Evolutionary conservation across 164 flowering plant genomes (phyloP).

Genomic region (Vitis vinifera): DNA sequence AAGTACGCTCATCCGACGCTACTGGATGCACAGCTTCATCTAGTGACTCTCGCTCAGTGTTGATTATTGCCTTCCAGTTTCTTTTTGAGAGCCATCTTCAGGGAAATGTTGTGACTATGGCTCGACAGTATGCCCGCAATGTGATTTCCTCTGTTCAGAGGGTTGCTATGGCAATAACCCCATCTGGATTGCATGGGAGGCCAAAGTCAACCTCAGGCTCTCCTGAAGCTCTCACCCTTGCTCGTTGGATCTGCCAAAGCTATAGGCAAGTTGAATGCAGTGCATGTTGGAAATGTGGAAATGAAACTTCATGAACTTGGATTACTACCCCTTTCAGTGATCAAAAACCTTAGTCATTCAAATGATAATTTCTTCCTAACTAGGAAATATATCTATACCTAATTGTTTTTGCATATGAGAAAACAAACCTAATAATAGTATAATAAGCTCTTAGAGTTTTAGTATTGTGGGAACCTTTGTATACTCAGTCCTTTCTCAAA

Average conservation of each 20-base stretch:
- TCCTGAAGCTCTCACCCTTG: constrained; percentile 85
- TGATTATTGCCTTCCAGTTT: constrained; percentile 96
- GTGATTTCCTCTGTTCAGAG: constrained; percentile 91
- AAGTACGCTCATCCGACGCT: constrained; percentile 58
- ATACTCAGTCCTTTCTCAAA: too few species aligned
- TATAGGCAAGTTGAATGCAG: constrained; percentile 56
- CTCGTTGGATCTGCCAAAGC: constrained; percentile 94
- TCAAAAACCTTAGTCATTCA: too few species aligned
- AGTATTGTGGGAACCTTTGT: too few species aligned
- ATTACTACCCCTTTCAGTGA: too few species aligned
- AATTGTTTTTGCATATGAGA: too few species aligned
- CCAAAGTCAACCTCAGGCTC: constrained; percentile 67
- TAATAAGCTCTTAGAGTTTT: too few species aligned
- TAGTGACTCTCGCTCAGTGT: constrained; percentile 53
- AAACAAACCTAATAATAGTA: too few species aligned
- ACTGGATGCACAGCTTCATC: constrained; percentile 38
- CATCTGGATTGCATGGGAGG: constrained; percentile 55
- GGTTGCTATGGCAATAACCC: constrained; percentile 85
- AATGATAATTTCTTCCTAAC: too few species aligned
- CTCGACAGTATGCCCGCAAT: constrained; percentile 86
- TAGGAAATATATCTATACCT: too few species aligned
- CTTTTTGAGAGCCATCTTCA: constrained; percentile 76
- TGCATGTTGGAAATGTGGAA: too few species aligned
- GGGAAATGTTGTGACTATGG: constrained; percentile 83
- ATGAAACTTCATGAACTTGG: too few species aligned